Percentiles rank a stretch among this genome's conserved stretches.
Conservation (phyloP, 495 filamentous ascomycete species). For the Stereocaulon alpinum region DNA sequence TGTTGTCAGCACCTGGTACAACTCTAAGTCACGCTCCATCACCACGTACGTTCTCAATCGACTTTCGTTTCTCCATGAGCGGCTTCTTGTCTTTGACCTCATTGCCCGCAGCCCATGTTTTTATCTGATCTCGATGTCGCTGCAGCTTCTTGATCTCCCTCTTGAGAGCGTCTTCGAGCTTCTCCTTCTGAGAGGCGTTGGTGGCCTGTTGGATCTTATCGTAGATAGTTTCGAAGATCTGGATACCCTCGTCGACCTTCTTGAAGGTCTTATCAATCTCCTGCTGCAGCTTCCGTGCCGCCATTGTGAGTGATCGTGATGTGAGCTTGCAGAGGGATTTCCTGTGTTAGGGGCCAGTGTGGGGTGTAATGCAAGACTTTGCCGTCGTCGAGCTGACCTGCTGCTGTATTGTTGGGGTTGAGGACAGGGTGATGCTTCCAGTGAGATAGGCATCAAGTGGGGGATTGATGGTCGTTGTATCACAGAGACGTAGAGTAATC, state of each 20-base stretch:
- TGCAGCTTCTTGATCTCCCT: constrained; percentile 99
- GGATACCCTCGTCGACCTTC: constrained; percentile 85
- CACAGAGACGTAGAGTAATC: not conserved
- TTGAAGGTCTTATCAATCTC: constrained; percentile 99
- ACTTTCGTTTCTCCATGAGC: constrained; percentile 79
- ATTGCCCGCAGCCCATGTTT: constrained; percentile 93
- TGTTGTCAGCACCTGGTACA: constrained; percentile 14
- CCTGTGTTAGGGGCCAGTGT: constrained; percentile 3
- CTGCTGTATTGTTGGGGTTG: not conserved
- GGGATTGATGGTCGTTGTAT: constrained; percentile 10
- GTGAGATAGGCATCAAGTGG: constrained; percentile 23
- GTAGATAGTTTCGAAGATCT: constrained; percentile 82
- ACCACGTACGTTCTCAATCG: constrained; percentile 78
- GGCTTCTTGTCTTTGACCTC: constrained; percentile 99
- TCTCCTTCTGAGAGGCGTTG: constrained; percentile 93
- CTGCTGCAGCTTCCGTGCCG: constrained; percentile 87
- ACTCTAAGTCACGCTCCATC: not conserved
- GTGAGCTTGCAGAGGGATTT: constrained; percentile 6
- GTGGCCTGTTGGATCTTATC: constrained; percentile 88
- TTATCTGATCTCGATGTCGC: constrained; percentile 93
- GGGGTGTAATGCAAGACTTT: not conserved
- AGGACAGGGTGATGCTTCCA: constrained; percentile 14
- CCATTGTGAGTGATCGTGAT: constrained; percentile 49
- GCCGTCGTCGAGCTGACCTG: constrained; percentile 5
- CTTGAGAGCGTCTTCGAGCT: constrained; percentile 93